phyloP scores from a whole-genome alignment of 148 eudicot genomes.

The Suaeda aralocaspica region DNA sequence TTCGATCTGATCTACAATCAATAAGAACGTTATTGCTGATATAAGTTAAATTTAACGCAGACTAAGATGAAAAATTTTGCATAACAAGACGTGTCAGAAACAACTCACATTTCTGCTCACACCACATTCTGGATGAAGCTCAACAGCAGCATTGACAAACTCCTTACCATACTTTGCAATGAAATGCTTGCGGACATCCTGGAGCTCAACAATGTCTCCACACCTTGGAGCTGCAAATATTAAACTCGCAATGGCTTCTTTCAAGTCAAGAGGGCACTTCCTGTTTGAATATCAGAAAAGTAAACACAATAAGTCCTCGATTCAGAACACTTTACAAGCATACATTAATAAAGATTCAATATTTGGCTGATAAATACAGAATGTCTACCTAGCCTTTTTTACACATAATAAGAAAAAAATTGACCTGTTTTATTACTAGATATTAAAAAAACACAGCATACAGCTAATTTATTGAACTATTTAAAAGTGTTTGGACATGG shows the following conservation, averaged over 20 bases:
- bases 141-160: constrained; percentile 64
- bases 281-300: constrained; percentile 32
- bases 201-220: constrained; percentile 82
- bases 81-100: background rate
- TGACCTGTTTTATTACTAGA: background rate
- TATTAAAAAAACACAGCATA: background rate
- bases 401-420: background rate
- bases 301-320: background rate
- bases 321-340: background rate
- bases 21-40: too few relatives aligned
- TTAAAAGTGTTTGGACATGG: background rate
- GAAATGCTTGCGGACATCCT: constrained; percentile 74
- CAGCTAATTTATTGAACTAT: background rate
- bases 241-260: constrained; percentile 85
- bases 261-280: constrained; percentile 84
- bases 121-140: constrained; percentile 84
- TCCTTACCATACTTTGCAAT: constrained; percentile 91
- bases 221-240: constrained; percentile 97
- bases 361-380: background rate
- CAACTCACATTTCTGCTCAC: constrained; percentile 72
- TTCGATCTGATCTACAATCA: too few relatives aligned
- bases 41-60: too few relatives aligned
- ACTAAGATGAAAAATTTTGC: background rate
- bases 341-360: background rate
- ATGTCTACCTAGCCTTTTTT: background rate